Evolutionary conservation across 805 yeast species (phyloP).

Genomic region (Cyberlindnera mississippiensis): DNA sequence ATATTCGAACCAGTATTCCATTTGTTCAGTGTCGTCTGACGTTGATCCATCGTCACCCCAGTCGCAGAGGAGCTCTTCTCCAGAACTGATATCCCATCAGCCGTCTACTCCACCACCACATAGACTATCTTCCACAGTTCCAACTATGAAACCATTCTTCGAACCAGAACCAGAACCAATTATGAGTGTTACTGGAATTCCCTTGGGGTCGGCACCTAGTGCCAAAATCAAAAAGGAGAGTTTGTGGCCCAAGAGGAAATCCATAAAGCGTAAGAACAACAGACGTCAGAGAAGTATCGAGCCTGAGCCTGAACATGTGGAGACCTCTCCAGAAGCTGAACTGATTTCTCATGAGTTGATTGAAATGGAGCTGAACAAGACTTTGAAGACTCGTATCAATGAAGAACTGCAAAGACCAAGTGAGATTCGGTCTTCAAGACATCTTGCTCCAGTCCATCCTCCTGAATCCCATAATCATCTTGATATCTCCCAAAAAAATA

Average conservation of each 20-base stretch:
- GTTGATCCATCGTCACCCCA: neutral
- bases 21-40: neutral
- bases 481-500: neutral
- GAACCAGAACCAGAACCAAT: conserved; percentile 58
- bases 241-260: conserved; percentile 42
- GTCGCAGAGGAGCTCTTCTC: neutral
- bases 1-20: no score
- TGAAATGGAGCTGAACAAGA: conserved; percentile 11
- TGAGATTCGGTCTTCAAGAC: conserved; percentile 15
- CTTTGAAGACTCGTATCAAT: conserved; percentile 16
- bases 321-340: conserved; percentile 7
- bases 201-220: conserved; percentile 67
- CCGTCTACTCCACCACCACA: no score
- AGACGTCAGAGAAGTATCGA: conserved; percentile 15
- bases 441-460: neutral
- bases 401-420: conserved; percentile 22
- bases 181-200: conserved; percentile 67
- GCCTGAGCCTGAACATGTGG: conserved; percentile 3
- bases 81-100: neutral
- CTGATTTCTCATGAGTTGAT: conserved; percentile 9
- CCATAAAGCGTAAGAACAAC: conserved; percentile 22
- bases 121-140: neutral
- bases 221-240: conserved; percentile 53
- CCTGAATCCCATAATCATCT: neutral
- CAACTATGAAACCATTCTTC: conserved; percentile 19